Conservation (phyloP, 495 filamentous ascomycete genomes). For the Penicillium bialowiezense region DNA sequence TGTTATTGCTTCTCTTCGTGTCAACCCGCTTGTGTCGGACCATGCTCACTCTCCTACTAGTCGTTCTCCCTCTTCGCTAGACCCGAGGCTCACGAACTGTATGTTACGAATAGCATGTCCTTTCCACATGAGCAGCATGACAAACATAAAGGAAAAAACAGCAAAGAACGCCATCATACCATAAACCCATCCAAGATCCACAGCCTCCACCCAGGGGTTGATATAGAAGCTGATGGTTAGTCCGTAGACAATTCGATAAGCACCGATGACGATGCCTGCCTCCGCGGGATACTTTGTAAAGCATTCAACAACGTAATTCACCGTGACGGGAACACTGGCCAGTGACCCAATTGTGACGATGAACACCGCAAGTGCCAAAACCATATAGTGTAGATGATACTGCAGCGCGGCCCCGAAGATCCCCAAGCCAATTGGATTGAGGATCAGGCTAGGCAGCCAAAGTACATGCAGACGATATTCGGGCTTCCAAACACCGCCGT, state of each 20-base stretch:
- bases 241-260: slow-evolving; percentile 42
- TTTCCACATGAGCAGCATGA: slow-evolving; percentile 32
- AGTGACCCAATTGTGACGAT: slow-evolving; percentile 42
- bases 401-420: slow-evolving; percentile 47
- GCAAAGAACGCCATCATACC: slow-evolving; percentile 51
- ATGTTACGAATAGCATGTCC: slow-evolving; percentile 23
- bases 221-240: slow-evolving; percentile 49
- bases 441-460: slow-evolving; percentile 41
- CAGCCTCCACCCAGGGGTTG: slow-evolving; percentile 41
- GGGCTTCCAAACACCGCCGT: slow-evolving; percentile 47
- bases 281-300: slow-evolving; percentile 42
- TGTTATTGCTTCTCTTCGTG: no score
- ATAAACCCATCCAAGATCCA: slow-evolving; percentile 50
- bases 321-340: slow-evolving; percentile 38
- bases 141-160: slow-evolving; percentile 36
- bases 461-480: slow-evolving; percentile 51
- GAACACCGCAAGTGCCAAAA: slow-evolving; percentile 44
- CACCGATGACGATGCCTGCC: slow-evolving; percentile 37
- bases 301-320: slow-evolving; percentile 51
- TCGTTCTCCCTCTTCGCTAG: slow-evolving; percentile 26
- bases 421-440: slow-evolving; percentile 46
- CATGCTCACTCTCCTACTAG: slow-evolving; percentile 12
- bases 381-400: slow-evolving; percentile 48
- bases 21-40: no score
- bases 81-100: slow-evolving; percentile 22